These are phyloP conservation scores for Pythium plurisporium DNA, from an alignment of 352 stramenopile genomes.

Conservation along the genomic window DNA sequence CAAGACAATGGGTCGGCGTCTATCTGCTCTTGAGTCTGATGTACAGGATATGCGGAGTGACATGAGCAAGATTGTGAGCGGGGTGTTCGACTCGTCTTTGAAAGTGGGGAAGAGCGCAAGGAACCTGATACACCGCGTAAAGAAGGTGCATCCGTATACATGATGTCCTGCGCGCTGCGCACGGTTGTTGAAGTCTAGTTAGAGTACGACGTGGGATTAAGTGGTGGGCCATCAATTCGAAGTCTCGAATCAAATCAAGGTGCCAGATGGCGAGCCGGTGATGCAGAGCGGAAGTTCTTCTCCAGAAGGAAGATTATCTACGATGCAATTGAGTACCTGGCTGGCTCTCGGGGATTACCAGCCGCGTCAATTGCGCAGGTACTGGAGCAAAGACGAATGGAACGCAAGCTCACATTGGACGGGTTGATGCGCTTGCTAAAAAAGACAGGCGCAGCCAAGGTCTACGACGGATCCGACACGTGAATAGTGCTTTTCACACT, in stretches of 20 bases:
- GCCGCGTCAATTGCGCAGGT: conserved; percentile 18
- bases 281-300: neutral
- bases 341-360: neutral
- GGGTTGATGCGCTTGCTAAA: neutral
- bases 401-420: conserved; percentile 20
- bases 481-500: neutral
- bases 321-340: neutral
- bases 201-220: neutral
- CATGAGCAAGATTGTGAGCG: no score
- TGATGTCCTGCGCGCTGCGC: neutral
- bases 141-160: no score
- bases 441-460: neutral
- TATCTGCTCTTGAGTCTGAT: no score
- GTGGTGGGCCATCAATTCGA: neutral
- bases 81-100: no score
- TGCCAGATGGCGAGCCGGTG: neutral
- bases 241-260: neutral
- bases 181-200: neutral
- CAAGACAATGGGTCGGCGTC: no score
- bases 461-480: no score
- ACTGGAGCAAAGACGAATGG: neutral
- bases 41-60: no score
- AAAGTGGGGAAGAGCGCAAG: no score
- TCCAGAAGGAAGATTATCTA: neutral
- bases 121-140: no score